A percentile compares a stretch with the other conserved stretches of the same genome.
Conservation (phyloP, 2,329 filamentous ascomycete species). For the Neonectria faginata region DNA sequence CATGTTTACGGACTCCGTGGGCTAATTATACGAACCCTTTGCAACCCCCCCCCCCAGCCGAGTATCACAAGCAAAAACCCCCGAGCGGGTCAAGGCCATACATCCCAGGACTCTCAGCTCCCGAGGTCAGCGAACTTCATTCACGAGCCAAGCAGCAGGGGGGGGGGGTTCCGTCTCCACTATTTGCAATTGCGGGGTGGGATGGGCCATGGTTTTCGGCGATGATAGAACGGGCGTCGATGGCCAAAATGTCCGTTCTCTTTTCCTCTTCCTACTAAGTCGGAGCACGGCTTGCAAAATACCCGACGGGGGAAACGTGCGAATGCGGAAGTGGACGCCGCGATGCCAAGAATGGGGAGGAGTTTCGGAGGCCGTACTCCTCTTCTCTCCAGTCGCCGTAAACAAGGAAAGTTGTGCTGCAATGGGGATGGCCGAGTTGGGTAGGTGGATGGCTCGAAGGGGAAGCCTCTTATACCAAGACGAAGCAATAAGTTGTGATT, state of each 20-base stretch:
- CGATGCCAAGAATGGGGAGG: conserved; percentile 4
- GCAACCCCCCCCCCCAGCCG: not conserved
- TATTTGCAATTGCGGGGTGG: conserved; percentile 18
- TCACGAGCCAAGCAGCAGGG: conserved; percentile 7
- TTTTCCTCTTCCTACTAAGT: not conserved
- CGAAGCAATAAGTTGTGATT: not conserved
- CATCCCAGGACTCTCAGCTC: conserved; percentile 2
- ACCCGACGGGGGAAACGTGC: not conserved
- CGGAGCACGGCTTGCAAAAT: not conserved
- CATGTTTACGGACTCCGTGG: not conserved
- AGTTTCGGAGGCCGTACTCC: not conserved
- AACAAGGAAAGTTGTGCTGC: not conserved
- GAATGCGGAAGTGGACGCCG: conserved; percentile 8
- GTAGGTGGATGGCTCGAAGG: conserved; percentile 8
- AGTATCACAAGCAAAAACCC: conserved; percentile 22
- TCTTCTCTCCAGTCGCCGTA: no score
- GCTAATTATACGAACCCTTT: conserved; percentile 1
- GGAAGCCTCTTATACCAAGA: not conserved
- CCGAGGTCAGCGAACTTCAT: conserved; percentile 15
- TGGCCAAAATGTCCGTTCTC: not conserved
- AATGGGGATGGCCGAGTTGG: conserved; percentile 1
- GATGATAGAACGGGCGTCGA: not conserved
- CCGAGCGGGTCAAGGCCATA: not conserved
- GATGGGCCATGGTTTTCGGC: not conserved
- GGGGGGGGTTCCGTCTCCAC: not conserved